Base-by-base conservation (phyloP, 2,329 filamentous ascomycete species). In the Verticillium dahliae region DNA sequence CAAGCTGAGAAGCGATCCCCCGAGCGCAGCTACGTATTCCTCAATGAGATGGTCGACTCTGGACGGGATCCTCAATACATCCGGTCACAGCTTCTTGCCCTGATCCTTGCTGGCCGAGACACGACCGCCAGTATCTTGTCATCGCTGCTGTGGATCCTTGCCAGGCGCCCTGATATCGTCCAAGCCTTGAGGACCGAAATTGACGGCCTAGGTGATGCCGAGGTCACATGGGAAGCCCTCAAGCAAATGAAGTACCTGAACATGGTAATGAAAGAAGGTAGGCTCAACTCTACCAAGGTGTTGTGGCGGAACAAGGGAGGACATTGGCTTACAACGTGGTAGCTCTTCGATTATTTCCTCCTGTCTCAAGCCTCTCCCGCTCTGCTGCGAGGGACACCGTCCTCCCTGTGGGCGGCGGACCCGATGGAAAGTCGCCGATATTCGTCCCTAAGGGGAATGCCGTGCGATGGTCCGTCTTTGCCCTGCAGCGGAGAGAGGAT, bases 381-480 rank as follows among this genome's bases (percentile, higher is more conserved):
- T 39, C 13, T 15, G 38, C 38, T 6, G 15, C 38, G 13, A 15
- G 13, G 11, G 15, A 39, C 11, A 39, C 38, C 13, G 38, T 39
- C 15, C 38, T 39, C 6, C 38, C 38, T 39, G 13, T 13, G 13
- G 38, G 38, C 13, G 38, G 38, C 38, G 38, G 38, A 6, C 13
- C 38, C 15, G 38, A 39, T 39, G 38, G 38, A 41, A 71, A 70
- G 15, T 72, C 75, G 1, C 82, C 83, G 0, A 66, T 86, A 13
- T 80, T 81, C 62, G 74, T 85, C 5, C 71, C 70, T 9, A 80
- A 80, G 61, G 81, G 82, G 35, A 75, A 76, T 5, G 67, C 75
- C 3, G 75, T 83, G 50, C 71, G 71, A 27, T 81, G 78, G 66
- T 74, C 69, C 67, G 72, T 77, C 1, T 82, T 81, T 58, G 66